Evolutionary conservation across 306 rosid species (phyloP), one percentile per base, ranked within the genome.

Genomic region (Mimosa bimucronata): DNA sequence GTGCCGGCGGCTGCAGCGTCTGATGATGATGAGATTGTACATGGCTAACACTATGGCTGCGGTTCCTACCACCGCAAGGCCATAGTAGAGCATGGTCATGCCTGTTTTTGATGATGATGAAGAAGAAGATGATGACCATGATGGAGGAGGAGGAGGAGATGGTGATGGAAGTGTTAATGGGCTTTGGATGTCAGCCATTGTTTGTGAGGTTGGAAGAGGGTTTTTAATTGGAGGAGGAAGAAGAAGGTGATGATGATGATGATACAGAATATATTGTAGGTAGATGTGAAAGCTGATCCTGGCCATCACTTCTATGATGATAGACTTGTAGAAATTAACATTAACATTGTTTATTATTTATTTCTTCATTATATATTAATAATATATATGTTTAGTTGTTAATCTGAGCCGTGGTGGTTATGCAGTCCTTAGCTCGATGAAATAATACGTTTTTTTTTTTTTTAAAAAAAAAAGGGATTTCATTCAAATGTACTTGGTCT

Each of bases 31-130:
- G 45, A 85, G 79, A 85, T 91, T 90, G 88, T 91, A 94, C 16
- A 91, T 29, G 29, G 79, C 82, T 13, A 94, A 66, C 13, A 88
- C 74, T 66, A 87, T 52, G 30, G 87, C 91, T 13, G 90, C 88
- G 2, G 91, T 82, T 71, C 88, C 94, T 15, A 94, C 64, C 30
- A 91, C 88, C 12, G 84, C 78, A 8, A 94, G 91, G 76, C 92
- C 92, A 18, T 89, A 94, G 60, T 88, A 94, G 41, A 91, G 66
- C 88, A 88, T 87, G 74, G 89, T 72, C 16, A 88, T 53, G 86
- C 57, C 83, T 38, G 89, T 61, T 13, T 81, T 81, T 29, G 86
- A 10, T 3, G 86, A 45, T 31, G 81, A 75, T 19, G 25, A 16
- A 30, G 38, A 16, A 30, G 38, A 28, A 0, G 46, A 42, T 1